These are phyloP conservation scores for Lipomyces mesembrius DNA, from an alignment of 805 yeast genomes.

Conservation along the genomic window DNA sequence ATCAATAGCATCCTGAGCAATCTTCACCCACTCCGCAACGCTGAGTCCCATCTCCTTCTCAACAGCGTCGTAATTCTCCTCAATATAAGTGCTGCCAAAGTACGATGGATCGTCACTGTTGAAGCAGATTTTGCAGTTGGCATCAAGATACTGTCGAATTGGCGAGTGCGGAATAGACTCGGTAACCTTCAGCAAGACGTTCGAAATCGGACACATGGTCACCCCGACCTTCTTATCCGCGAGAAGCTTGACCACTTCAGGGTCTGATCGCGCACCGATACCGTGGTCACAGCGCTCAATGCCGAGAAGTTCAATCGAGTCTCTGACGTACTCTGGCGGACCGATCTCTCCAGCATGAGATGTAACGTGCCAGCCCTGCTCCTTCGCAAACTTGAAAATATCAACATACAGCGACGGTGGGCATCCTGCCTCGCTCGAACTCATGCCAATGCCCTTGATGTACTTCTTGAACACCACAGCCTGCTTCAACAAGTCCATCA, in stretches of 20 bases:
- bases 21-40: slow-evolving; percentile 61
- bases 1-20: slow-evolving; percentile 67
- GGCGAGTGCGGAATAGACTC: slow-evolving; percentile 70
- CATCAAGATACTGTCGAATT: slow-evolving; percentile 61
- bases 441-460: slow-evolving; percentile 80
- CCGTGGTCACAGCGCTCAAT: slow-evolving; percentile 84
- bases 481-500: slow-evolving; percentile 59
- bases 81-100: slow-evolving; percentile 75
- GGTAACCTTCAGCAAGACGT: slow-evolving; percentile 75
- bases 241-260: slow-evolving; percentile 59
- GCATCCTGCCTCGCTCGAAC: slow-evolving; percentile 76
- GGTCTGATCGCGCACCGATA: slow-evolving; percentile 63
- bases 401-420: slow-evolving; percentile 73
- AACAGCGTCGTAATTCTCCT: slow-evolving; percentile 73
- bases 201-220: slow-evolving; percentile 78
- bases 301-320: slow-evolving; percentile 61
- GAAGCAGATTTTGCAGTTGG: slow-evolving; percentile 70
- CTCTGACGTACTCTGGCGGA: slow-evolving; percentile 66
- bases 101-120: slow-evolving; percentile 84
- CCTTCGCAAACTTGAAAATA: slow-evolving; percentile 59
- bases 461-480: slow-evolving; percentile 52
- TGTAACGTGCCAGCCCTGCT: slow-evolving; percentile 64
- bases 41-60: slow-evolving; percentile 68
- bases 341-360: slow-evolving; percentile 95
- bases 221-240: slow-evolving; percentile 62